Base-by-base conservation (phyloP, 192 early-diverging fungal genomes). In the Coemansia reversa region DNA sequence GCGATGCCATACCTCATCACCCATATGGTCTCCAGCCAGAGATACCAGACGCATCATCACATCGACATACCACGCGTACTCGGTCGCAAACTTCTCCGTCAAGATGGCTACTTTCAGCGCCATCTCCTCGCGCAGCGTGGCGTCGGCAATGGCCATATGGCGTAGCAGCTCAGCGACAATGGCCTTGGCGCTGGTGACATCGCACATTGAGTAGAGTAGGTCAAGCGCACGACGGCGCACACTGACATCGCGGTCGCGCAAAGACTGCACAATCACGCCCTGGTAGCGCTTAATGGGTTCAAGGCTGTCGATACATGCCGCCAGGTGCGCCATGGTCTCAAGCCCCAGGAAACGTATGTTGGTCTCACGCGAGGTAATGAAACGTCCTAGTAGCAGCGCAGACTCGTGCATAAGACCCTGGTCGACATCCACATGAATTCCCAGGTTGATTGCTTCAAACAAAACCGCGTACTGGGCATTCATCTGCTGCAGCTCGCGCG, bases 11-110 rank as follows among this genome's bases (percentile, higher is more conserved):
- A 99, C 90, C 62, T 96, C 95, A 61, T 98, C 95, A 28, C 93
- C 92, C 22, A 98, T 94, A 63, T 93, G 90, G 67, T 98, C 96
- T 30, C 95, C 96, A 5, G 94, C 95, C 51, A 92, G 84, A n/a
- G 90, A 90, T 51, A 99, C 92, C 54, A 99, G 84, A 70, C 96
- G 93, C 62, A 98, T 84, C 67, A 98, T 97, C 32, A 98, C 93
- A 65, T 99, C 95, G 0, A 99, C 92, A 75, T 98, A 99, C 98
- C 98, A 99, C 53, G 92, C 90, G 69, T 95, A 95, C 70, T 96
- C 96, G 6, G 94, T 93, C 4, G 96, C 93, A 69, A 90, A 98
- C 79, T 96, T 98, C 71, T 99, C 98, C 0, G 96, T 91, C 70
- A 99, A 82, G 68, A 99, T 99, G 47, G 98, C 98, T 67, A 98